Conservation (phyloP, 805 yeast species). For the Suhomyces prunicola region DNA sequence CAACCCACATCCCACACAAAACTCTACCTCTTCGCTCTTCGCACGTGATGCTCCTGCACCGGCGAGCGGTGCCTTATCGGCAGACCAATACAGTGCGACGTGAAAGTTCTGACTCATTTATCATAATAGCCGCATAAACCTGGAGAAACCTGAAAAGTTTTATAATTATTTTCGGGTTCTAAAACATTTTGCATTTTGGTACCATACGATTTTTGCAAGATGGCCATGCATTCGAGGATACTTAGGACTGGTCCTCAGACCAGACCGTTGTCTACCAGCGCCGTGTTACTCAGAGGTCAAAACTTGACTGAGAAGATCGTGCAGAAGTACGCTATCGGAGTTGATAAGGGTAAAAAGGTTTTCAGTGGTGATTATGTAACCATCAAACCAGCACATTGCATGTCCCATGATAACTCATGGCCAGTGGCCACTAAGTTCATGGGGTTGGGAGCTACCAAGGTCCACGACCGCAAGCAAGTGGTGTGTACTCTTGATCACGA, state of each 20-base stretch:
- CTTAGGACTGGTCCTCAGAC: background rate
- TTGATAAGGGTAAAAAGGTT: slow-evolving; percentile 72
- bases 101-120: slow-evolving; percentile 5
- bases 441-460: slow-evolving; percentile 86
- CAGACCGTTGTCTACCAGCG: slow-evolving; percentile 5
- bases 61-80: background rate
- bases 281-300: slow-evolving; percentile 47
- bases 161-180: background rate
- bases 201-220: background rate
- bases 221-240: background rate
- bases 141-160: slow-evolving; percentile 3
- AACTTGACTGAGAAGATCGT: slow-evolving; percentile 94
- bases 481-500: slow-evolving; percentile 98
- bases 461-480: slow-evolving; percentile 83
- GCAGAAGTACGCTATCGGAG: slow-evolving; percentile 86
- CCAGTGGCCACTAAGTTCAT: slow-evolving; percentile 96
- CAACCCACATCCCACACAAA: background rate
- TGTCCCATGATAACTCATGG: slow-evolving; percentile 99
- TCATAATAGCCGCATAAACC: slow-evolving; percentile 4
- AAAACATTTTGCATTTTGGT: background rate
- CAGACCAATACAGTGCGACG: slow-evolving; percentile 4
- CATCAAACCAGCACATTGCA: slow-evolving; percentile 92
- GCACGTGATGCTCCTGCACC: background rate
- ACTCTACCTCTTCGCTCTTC: background rate
- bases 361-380: slow-evolving; percentile 92